Conservation (phyloP, 2,329 filamentous ascomycete species). For the Sporothrix humicola region DNA sequence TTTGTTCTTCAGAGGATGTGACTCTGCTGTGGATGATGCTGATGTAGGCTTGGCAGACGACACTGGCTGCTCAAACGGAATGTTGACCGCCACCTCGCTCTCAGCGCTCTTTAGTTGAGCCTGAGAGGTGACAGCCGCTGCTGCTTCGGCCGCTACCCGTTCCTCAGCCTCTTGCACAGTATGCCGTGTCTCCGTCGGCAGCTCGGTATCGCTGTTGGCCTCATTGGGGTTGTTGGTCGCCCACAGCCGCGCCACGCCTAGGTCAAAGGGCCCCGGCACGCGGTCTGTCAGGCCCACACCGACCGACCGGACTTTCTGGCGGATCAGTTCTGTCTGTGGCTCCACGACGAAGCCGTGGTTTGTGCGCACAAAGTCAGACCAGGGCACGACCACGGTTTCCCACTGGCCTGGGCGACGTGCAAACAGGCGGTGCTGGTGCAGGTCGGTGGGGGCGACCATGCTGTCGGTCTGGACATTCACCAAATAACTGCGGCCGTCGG, state of each 20-base stretch:
- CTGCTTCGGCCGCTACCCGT: neutral
- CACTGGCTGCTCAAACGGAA: slow-evolving; percentile 45
- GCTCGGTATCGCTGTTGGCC: slow-evolving; percentile 42
- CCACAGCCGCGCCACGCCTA: slow-evolving; percentile 86
- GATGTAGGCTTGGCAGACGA: slow-evolving; percentile 39
- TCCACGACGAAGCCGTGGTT: slow-evolving; percentile 92
- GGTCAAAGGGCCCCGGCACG: slow-evolving; percentile 83
- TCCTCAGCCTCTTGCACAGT: slow-evolving; percentile 25
- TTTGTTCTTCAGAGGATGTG: slow-evolving; percentile 32
- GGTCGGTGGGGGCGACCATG: slow-evolving; percentile 82
- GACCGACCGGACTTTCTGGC: slow-evolving; percentile 82
- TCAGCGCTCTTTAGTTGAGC: neutral
- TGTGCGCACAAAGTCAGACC: slow-evolving; percentile 92
- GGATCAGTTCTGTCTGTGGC: slow-evolving; percentile 87
- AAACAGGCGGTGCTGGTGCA: slow-evolving; percentile 92
- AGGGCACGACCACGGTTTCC: slow-evolving; percentile 93
- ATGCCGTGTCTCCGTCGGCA: slow-evolving; percentile 36
- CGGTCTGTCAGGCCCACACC: slow-evolving; percentile 90
- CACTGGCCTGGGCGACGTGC: slow-evolving; percentile 79
- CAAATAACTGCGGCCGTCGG: slow-evolving; percentile 89
- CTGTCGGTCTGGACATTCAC: slow-evolving; percentile 96
- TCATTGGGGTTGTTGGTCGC: slow-evolving; percentile 73
- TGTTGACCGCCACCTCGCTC: slow-evolving; percentile 6
- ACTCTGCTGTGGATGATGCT: slow-evolving; percentile 51
- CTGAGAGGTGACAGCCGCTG: neutral